Evolutionary conservation across 2,329 filamentous ascomycete species (phyloP), one percentile per base, ranked within the genome.

Genomic region (Aspergillus japonicus): DNA sequence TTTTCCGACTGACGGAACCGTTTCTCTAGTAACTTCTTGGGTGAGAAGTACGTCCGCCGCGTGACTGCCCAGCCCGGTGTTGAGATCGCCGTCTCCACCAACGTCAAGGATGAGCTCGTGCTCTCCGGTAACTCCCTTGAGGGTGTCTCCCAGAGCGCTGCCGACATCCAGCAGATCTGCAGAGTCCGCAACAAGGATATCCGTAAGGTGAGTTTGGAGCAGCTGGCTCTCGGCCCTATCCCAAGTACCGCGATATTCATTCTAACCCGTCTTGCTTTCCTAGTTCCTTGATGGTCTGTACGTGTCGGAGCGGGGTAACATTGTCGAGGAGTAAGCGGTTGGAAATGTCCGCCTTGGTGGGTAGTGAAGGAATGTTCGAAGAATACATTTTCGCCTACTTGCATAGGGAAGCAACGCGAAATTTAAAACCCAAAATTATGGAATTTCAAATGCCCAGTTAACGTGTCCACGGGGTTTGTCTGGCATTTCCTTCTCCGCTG

Each of bases 181-280:
- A 88, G 88, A 84, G 95, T 99, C 82, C 89, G 92, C 82, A 99
- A 99, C 91, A 99, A 99, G 92, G 95, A 99, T 96, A 99, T 99
- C 86, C 92, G 96, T 85, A 97, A 97, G 90, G 90, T 92, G 77
- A 71, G 82, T 71, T 47, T 14, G 21, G 19, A 35, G 14, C 33
- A 35, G 5, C 33, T 1, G 5, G 33, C 33, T 12, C 2, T 12
- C 16, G 5, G 11, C 12, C 33, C 11, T 16, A 35, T 11, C 11
- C 10, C 8, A 11, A 35, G 11, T 14, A 14, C 8, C 14, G 12
- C 14, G 39, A 2, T 26, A 4, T 21, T 14, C 29, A 2, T 56
- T 47, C 55, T 57, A 26, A 57, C 47, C 7, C 23, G 23, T 23
- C n/a, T 29, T 39, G 12, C 48, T 6, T 7, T 52, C 24, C 24